Percentiles rank a stretch among this genome's conserved stretches.
Conservation (phyloP, 495 filamentous ascomycete genomes). For the Extremus antarcticus region DNA sequence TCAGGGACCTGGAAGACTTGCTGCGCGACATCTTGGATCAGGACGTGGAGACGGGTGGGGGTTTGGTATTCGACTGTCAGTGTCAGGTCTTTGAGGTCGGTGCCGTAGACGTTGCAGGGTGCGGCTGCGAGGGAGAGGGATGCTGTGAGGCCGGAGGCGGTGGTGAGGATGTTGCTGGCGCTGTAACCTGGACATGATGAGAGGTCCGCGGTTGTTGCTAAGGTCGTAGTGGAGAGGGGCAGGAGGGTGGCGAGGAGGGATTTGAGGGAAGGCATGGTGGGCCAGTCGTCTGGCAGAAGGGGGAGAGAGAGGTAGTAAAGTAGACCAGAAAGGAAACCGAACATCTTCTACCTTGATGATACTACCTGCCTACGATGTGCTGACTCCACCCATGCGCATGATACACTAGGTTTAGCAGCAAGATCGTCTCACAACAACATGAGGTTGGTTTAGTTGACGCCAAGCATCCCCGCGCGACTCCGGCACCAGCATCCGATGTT, state of each 20-base stretch:
- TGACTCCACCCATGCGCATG: too few relatives aligned
- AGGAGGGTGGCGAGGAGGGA: not conserved
- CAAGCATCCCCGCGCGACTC: not conserved
- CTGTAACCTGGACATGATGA: constrained; percentile 20
- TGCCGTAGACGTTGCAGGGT: constrained; percentile 20
- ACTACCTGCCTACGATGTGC: too few relatives aligned
- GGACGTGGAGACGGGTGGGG: constrained; percentile 54
- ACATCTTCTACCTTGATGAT: not conserved
- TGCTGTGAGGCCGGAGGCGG: constrained; percentile 13
- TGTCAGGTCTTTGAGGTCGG: constrained; percentile 13
- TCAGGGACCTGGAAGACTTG: constrained; percentile 71
- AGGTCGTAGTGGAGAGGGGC: not conserved
- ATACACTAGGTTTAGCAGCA: too few relatives aligned
- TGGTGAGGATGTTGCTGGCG: constrained; percentile 16
- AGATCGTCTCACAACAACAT: too few relatives aligned
- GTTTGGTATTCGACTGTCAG: constrained; percentile 18
- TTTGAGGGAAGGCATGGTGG: not conserved
- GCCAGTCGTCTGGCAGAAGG: not conserved
- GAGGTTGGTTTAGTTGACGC: too few relatives aligned
- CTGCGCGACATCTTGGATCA: constrained; percentile 67
- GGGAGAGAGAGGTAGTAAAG: not conserved
- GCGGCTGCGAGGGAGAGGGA: constrained; percentile 17
- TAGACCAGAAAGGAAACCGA: not conserved
- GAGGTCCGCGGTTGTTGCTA: not conserved
- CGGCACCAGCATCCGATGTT: not conserved